A percentile compares a stretch with the other conserved stretches of the same genome.
phyloP scores from a whole-genome alignment of 2,329 filamentous ascomycete species.

The Cordyceps javanica region DNA sequence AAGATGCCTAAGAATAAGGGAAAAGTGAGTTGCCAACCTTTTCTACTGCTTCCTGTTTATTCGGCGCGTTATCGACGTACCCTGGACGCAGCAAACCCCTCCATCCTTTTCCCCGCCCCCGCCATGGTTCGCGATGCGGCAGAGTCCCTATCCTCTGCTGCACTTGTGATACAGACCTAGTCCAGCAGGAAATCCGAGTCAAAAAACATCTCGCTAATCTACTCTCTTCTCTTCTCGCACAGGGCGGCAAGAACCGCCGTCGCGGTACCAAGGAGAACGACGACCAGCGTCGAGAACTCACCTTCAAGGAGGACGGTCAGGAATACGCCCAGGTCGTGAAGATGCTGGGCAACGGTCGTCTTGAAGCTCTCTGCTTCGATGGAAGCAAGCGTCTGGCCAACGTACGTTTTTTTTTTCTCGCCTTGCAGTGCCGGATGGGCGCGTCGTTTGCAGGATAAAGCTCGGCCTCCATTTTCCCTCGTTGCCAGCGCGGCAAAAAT shows the following conservation, averaged over 20 bases:
- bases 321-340: constrained; percentile 57
- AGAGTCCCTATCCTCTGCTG: not conserved
- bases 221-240: constrained; percentile 21
- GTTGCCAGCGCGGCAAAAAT: not conserved
- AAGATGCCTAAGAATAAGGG: constrained; percentile 99
- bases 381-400: constrained; percentile 48
- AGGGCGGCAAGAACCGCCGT: constrained; percentile 98
- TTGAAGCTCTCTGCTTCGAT: constrained; percentile 93
- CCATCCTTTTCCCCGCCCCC: constrained; percentile 15
- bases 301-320: constrained; percentile 98
- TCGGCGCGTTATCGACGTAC: not conserved
- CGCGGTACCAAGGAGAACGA: constrained; percentile 99
- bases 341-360: constrained; percentile 92
- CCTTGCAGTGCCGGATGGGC: not conserved
- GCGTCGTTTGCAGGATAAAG: not conserved
- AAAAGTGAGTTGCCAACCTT: constrained; percentile 61
- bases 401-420: constrained; percentile 23
- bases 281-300: constrained; percentile 97
- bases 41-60: not conserved
- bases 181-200: not conserved
- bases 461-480: not conserved
- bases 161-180: not conserved
- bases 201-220: constrained; percentile 16
- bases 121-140: constrained; percentile 9
- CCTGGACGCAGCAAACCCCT: constrained; percentile 11